Evolutionary conservation across 306 rosid species (phyloP), one percentile per base, ranked within the genome.

Genomic region (Dalbergia cochinchinensis): DNA sequence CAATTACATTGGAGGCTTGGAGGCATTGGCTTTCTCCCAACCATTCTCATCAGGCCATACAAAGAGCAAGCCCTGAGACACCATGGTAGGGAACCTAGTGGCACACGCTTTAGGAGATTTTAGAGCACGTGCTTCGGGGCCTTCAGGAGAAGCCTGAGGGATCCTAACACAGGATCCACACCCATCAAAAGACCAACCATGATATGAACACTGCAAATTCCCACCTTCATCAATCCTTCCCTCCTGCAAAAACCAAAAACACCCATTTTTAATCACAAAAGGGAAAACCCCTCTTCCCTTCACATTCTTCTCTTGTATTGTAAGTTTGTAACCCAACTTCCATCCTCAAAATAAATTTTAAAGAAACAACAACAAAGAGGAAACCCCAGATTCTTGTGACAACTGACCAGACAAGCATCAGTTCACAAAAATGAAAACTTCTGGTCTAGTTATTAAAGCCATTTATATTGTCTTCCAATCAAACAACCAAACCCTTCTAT

Each of bases 11-110:
- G 97, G 92, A 84, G 98, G 97, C 76, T 87, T 78, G 45, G 96
- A 77, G 65, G 94, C 92, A 20, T 75, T 86, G 35, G 98, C 99
- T 87, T 88, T 90, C 79, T 91, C 99, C 99, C 94, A 91, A 76
- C 97, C 99, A 80, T 91, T 92, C 84, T 92, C 95, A 85, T 95
- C 98, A 0, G 99, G 99, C 99, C 99, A 95, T 73, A 95, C 99
- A 75, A 92, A 95, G 83, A 95, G 97, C 77, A 95, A 79, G 44
- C 99, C 99, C 86, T 95, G 99, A 82, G 99, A 95, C 69, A 87
- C 96, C 85, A 85, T 45, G 10, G 95, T 90, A 37, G 98, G 99
- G 80, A 92, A 89, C 86, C 90, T 89, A 0, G 88, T 91, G 4
- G 80, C 98, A 74, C 98, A 91, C 12, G 99, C 97, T 90, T 90